Evolutionary conservation across 345 rosid species (phyloP).

Genomic region (Boechera stricta): DNA sequence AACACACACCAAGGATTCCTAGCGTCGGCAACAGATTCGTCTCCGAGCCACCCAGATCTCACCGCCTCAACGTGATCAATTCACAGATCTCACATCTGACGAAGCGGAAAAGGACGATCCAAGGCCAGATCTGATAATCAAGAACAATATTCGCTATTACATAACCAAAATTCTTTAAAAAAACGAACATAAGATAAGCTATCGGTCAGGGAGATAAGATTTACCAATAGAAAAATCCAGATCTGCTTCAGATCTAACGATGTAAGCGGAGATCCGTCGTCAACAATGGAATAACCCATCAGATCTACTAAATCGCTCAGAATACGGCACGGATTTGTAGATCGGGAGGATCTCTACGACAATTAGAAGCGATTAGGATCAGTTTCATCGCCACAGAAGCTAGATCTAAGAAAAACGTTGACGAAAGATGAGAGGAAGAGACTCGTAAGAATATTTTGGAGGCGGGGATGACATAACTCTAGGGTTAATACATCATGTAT

Average conservation of each 20-base stretch:
- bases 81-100: neutral
- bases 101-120: neutral
- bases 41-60: neutral
- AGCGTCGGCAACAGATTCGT: neutral
- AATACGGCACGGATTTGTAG: slow-evolving; percentile 10
- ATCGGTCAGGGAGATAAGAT: neutral
- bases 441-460: too few species aligned
- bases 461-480: neutral
- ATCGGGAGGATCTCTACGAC: slow-evolving; percentile 15
- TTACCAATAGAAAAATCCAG: neutral
- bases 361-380: too few species aligned
- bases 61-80: neutral
- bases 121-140: neutral
- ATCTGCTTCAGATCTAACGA: slow-evolving; percentile 16
- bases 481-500: neutral
- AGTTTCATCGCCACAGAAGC: neutral
- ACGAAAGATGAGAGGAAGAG: neutral
- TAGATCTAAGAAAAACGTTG: slow-evolving; percentile 27
- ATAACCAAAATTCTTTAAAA: fast-evolving
- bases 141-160: neutral
- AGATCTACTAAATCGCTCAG: neutral
- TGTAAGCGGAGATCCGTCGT: neutral
- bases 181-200: too few species aligned
- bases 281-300: neutral
- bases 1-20: neutral